Evolutionary conservation across 768 basidiomycete genomes (phyloP).

Genomic region (Strobilomyces dryophilus): DNA sequence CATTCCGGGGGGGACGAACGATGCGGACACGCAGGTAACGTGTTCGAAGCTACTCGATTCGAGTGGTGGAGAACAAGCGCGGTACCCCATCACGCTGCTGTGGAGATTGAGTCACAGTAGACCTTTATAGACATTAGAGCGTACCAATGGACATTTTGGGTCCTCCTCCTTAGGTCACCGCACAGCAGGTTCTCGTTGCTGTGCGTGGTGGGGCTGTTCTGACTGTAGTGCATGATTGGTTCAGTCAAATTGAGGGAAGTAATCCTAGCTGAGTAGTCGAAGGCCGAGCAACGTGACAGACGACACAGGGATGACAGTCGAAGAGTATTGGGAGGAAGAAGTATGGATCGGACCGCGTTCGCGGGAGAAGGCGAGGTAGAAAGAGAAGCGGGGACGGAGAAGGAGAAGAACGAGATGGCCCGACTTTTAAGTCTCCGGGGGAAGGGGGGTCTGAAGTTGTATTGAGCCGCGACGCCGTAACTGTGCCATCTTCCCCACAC

Average conservation of each 20-base stretch:
- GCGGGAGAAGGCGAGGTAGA: neutral
- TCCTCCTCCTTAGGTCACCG: neutral
- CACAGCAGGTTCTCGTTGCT: constrained; percentile 21
- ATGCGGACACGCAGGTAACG: neutral
- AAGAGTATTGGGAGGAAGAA: neutral
- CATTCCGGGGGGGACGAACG: constrained; percentile 9
- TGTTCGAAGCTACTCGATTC: neutral
- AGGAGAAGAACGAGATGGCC: neutral
- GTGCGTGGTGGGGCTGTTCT: constrained; percentile 16
- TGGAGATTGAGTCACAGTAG: constrained; percentile 7
- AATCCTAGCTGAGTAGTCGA: neutral
- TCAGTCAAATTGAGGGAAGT: neutral
- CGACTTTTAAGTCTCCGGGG: constrained; percentile 6
- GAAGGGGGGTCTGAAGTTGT: neutral
- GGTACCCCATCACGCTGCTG: constrained; percentile 2
- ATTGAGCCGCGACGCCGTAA: constrained; percentile 15
- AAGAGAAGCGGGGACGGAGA: neutral
- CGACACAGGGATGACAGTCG: neutral
- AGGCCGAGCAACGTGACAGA: neutral
- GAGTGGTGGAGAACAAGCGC: neutral
- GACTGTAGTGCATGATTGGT: neutral
- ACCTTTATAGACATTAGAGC: constrained; percentile 14
- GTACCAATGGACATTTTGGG: constrained; percentile 8
- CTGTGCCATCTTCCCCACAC: constrained; percentile 9
- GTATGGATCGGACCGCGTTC: neutral